Conservation (phyloP, 257 asterid species). For the Nicotiana paniculata region DNA sequence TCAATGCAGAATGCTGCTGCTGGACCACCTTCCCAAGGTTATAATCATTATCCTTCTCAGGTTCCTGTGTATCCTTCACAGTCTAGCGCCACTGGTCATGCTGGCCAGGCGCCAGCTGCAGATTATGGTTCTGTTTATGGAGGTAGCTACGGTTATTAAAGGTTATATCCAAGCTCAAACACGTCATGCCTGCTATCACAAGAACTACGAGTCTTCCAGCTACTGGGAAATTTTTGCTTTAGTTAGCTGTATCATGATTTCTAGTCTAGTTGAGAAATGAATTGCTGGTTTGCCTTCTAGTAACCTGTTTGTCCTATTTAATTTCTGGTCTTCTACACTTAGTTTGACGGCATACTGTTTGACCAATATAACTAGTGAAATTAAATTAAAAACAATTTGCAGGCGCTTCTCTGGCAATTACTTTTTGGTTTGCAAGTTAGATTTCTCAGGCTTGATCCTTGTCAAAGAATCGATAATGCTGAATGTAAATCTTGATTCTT, state of each 20-base stretch:
- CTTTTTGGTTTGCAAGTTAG: no score
- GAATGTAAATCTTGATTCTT: no score
- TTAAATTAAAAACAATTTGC: not conserved
- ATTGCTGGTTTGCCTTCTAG: not conserved
- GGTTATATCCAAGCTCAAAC: not conserved
- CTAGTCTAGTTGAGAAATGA: not conserved
- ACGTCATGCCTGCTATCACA: not conserved
- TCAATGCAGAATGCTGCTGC: constrained; percentile 32
- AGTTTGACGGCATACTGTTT: not conserved
- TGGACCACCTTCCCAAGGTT: constrained; percentile 50
- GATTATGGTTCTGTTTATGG: constrained; percentile 62
- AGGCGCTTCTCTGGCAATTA: not conserved
- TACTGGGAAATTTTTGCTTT: not conserved
- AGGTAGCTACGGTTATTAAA: constrained; percentile 45
- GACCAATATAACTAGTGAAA: not conserved
- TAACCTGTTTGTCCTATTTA: not conserved
- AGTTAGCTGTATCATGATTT: not conserved
- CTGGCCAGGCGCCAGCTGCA: constrained; percentile 39
- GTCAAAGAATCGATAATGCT: no score
- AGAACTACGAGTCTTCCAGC: not conserved
- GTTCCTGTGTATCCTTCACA: constrained; percentile 39
- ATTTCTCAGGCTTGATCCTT: no score
- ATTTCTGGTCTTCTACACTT: not conserved
- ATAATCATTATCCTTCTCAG: constrained; percentile 51
- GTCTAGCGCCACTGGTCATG: constrained; percentile 34